A percentile compares a stretch with the other conserved stretches of the same genome.
Conservation (phyloP, 345 rosid genomes). For the Salix arbutifolia region DNA sequence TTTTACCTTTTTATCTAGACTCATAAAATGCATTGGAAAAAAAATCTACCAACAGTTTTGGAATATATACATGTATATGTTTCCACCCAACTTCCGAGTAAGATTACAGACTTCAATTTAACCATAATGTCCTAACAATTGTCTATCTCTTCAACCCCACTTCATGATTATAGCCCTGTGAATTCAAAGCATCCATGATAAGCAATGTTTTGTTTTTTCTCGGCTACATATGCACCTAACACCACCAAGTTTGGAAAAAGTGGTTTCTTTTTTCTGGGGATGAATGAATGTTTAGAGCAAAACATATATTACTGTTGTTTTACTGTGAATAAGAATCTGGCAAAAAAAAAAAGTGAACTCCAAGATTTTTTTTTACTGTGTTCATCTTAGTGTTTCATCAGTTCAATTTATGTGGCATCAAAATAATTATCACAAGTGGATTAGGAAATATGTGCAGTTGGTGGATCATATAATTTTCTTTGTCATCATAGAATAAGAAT, state of each 20-base stretch:
- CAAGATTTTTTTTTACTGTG: neutral
- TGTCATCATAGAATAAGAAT: no score
- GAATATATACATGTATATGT: no score
- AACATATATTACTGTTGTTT: neutral
- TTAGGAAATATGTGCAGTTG: neutral
- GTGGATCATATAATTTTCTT: neutral
- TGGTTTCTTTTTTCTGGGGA: neutral
- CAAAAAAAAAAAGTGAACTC: neutral
- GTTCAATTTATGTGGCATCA: neutral
- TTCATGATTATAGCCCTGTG: neutral
- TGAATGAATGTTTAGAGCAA: neutral
- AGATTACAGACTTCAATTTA: neutral
- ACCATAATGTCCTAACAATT: neutral
- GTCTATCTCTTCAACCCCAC: neutral
- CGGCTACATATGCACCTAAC: neutral
- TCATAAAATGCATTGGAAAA: no score
- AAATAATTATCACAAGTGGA: neutral
- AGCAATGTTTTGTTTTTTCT: neutral
- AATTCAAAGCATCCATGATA: neutral
- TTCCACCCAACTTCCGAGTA: no score
- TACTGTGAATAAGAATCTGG: neutral
- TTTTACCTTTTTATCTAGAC: accelerated
- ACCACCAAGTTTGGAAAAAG: neutral
- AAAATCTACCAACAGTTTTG: no score
- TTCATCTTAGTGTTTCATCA: neutral